Evolutionary conservation across 306 rosid species (phyloP).

Genomic region (Inga oerstediana): DNA sequence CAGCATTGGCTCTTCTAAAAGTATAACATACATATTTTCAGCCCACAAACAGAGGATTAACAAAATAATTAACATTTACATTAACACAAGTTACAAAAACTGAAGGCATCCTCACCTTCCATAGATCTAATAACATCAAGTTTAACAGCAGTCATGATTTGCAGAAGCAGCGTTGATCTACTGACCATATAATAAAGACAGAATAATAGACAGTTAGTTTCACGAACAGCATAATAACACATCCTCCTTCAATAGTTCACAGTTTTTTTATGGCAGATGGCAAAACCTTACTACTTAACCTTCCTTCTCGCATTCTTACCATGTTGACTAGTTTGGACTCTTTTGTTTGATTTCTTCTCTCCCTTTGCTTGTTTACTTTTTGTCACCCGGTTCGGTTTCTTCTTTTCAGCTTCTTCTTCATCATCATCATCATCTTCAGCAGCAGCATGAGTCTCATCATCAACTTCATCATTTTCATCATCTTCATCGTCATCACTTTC

Average conservation of each 20-base stretch:
- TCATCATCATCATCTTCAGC: slow-evolving; percentile 24
- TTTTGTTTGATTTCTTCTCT: slow-evolving; percentile 50
- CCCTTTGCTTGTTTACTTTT: slow-evolving; percentile 39
- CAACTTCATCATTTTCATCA: background rate
- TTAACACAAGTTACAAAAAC: slow-evolving; percentile 31
- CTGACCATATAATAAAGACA: slow-evolving; percentile 22
- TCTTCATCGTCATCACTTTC: slow-evolving; percentile 44
- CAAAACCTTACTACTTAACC: slow-evolving; percentile 52
- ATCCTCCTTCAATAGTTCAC: slow-evolving; percentile 27
- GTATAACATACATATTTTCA: background rate
- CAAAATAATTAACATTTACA: background rate
- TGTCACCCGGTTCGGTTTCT: slow-evolving; percentile 33
- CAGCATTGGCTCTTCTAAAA: background rate
- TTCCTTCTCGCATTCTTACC: slow-evolving; percentile 52
- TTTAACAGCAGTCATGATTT: slow-evolving; percentile 18
- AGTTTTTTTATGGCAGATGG: slow-evolving; percentile 1
- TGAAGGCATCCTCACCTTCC: slow-evolving; percentile 17
- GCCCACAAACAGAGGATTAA: background rate
- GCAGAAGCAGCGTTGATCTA: background rate
- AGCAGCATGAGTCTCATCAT: background rate
- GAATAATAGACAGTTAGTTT: background rate
- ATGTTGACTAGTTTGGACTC: slow-evolving; percentile 48
- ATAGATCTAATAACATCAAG: slow-evolving; percentile 9
- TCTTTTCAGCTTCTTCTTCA: slow-evolving; percentile 46
- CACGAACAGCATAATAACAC: slow-evolving; percentile 19